Base-by-base conservation (phyloP, 2,329 filamentous ascomycete species). In the Aspergillus luchuensis region DNA sequence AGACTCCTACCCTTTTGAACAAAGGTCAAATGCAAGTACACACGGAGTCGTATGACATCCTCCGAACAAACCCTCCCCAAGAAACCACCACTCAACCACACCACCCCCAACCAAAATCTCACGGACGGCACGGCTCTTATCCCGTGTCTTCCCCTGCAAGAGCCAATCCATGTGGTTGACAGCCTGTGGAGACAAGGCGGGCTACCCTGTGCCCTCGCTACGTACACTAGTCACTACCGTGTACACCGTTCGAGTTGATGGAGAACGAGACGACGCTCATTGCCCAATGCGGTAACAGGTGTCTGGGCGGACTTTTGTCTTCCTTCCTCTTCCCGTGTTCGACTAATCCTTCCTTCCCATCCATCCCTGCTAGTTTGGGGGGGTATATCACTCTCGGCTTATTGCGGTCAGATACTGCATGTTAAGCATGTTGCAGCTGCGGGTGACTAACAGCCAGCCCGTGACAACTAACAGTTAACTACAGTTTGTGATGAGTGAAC, bases 91-190 rank as follows among this genome's bases (percentile, higher is more conserved):
- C 11, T 36, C 33, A 36, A 13, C 10, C 33, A 36, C 30, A 33
- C 30, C 30, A 33, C 30, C 30, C 30, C 25, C 2, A 11, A 13
- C 11, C 11, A 13, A 30, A 30, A 5, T 5, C 11, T 36, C 4
- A 36, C 33, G 33, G 33, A 36, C 33, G 33, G 33, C 33, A 36
- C 5, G 33, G 33, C 11, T 36, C 11, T 2, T 6, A 36, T 36
- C 17, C 39, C 39, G 15, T 13, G 17, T 11, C 39, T 17, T n/a
- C 8, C 39, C n/a, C 45, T 25, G 45, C 23, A 49, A 49, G 23
- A 49, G 19, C 45, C 45, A 30, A 30, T 49, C 45, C 45, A 49
- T 49, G 45, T 49, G 45, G 45, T 49, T 49, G 45, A 30, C 45
- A 30, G 45, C 10, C 23, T 28, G 45, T 21, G 43, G 39, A 45